Percentiles rank a stretch among this genome's conserved stretches.
These are phyloP conservation scores for Pseudoneurospora amorphoporcata DNA, from an alignment of 495 filamentous ascomycete species.

Conservation along the genomic window DNA sequence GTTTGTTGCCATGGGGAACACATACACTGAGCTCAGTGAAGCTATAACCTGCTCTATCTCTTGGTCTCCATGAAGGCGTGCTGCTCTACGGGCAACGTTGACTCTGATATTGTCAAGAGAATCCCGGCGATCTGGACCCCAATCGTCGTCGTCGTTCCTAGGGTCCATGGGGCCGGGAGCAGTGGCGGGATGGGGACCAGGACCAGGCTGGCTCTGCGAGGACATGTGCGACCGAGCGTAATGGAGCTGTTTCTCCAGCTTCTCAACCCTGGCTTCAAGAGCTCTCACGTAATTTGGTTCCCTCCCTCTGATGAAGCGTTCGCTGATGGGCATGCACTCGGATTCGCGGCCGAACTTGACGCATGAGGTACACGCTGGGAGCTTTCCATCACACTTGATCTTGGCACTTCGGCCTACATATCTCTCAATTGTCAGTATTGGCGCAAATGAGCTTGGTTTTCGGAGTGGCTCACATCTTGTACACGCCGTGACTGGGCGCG, in stretches of 20 bases:
- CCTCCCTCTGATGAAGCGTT: conserved; percentile 88
- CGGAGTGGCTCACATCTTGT: conserved; percentile 57
- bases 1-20: not conserved
- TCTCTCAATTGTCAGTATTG: conserved; percentile 10
- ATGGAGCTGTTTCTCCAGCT: conserved; percentile 60
- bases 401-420: conserved; percentile 64
- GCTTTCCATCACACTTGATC: conserved; percentile 91
- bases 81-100: conserved; percentile 50
- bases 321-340: conserved; percentile 86
- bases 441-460: not conserved
- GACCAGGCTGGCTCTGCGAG: conserved; percentile 23
- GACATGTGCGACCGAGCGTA: conserved; percentile 51
- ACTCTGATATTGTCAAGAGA: conserved; percentile 48
- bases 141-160: not conserved
- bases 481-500: conserved; percentile 84
- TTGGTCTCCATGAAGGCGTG: conserved; percentile 10
- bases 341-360: conserved; percentile 70
- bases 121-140: conserved; percentile 38
- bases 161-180: conserved; percentile 15
- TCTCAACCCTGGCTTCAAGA: conserved; percentile 77
- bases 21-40: not conserved
- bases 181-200: conserved; percentile 31
- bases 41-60: not conserved
- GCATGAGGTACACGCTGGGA: conserved; percentile 87
- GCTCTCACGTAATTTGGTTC: conserved; percentile 93